Percentiles rank a stretch among this genome's conserved stretches.
Conservation (phyloP, 208 protist genomes). For the Trypanosoma caninum region DNA sequence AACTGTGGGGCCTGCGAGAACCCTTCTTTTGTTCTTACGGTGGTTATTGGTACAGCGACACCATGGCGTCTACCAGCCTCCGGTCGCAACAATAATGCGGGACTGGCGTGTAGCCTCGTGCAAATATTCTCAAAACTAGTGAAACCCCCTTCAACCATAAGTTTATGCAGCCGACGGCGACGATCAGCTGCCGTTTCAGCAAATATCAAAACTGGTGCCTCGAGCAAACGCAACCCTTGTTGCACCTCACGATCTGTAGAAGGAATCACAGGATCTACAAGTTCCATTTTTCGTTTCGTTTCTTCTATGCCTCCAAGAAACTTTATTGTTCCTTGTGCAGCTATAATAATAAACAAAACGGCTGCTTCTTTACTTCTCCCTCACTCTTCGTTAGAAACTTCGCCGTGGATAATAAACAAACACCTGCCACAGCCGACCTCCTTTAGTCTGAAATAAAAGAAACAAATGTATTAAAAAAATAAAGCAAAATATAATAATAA, state of each 20-base stretch:
- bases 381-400: no score
- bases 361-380: no score
- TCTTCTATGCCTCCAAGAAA: no score
- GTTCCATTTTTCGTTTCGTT: constrained; percentile 12
- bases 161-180: constrained; percentile 16
- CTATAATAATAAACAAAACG: no score
- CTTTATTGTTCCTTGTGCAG: no score
- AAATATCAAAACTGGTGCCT: constrained; percentile 27
- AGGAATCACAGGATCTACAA: constrained; percentile 27
- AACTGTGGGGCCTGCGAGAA: constrained; percentile 28
- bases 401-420: no score
- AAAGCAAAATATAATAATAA: no score
- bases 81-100: neutral
- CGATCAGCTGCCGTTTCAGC: constrained; percentile 19
- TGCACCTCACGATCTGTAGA: constrained; percentile 23
- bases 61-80: neutral
- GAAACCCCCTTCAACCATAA: constrained; percentile 25
- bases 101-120: neutral
- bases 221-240: constrained; percentile 16
- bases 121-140: constrained; percentile 16
- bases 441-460: no score
- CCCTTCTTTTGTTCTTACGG: constrained; percentile 6
- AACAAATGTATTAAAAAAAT: no score
- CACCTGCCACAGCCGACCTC: no score
- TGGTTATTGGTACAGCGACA: neutral